Percentiles rank a stretch among this genome's conserved stretches.
phyloP scores from a whole-genome alignment of 345 rosid species.

The Barbarea vulgaris region DNA sequence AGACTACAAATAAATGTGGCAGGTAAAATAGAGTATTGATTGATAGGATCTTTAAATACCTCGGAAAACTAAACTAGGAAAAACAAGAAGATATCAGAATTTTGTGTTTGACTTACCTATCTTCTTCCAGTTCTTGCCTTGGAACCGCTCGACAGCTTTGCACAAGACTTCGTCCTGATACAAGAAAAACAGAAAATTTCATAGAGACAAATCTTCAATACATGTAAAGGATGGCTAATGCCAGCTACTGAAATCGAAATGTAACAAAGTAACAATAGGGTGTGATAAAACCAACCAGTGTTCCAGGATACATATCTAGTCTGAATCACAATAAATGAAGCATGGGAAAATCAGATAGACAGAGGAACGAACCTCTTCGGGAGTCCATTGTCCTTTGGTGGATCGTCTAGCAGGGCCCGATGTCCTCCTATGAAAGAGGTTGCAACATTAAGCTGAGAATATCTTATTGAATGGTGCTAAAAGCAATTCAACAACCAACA shows the following conservation, averaged over 20 bases:
- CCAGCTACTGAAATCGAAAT: conserved; percentile 2
- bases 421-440: conserved; percentile 42
- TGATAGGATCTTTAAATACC: background rate
- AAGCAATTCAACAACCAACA: conserved; percentile 5
- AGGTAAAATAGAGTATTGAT: conserved; percentile 15
- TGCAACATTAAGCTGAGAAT: conserved; percentile 28
- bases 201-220: conserved; percentile 7
- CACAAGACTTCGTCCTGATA: conserved; percentile 87
- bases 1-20: background rate
- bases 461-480: conserved; percentile 20
- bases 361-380: conserved; percentile 37
- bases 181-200: conserved; percentile 12
- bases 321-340: conserved; percentile 8
- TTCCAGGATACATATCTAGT: background rate
- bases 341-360: background rate
- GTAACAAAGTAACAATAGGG: conserved; percentile 21
- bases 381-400: conserved; percentile 47
- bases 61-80: conserved; percentile 19
- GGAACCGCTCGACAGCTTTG: conserved; percentile 93
- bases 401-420: conserved; percentile 47
- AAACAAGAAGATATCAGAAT: background rate
- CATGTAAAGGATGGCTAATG: background rate
- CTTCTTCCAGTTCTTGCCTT: conserved; percentile 99
- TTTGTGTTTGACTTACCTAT: conserved; percentile 60
- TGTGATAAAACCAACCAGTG: conserved; percentile 10